Percentiles rank a stretch among this genome's conserved stretches.
These are phyloP conservation scores for Brettanomyces naardenensis DNA, from an alignment of 805 yeast species.

Conservation along the genomic window DNA sequence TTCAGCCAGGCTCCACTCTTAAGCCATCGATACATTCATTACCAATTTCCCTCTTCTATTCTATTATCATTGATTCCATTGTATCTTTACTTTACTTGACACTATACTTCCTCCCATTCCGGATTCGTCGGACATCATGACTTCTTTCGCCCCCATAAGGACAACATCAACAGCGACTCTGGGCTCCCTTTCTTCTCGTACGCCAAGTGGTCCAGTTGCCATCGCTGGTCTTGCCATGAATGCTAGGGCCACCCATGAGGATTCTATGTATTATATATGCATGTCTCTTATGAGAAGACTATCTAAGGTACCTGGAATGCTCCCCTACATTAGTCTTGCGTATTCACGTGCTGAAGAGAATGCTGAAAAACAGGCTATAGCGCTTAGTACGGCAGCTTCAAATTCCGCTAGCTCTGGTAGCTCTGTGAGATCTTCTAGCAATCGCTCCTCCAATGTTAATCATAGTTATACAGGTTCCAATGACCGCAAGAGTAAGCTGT, in stretches of 20 bases:
- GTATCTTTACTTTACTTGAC: too few relatives aligned
- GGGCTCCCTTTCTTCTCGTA: conserved; percentile 16
- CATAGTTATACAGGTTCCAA: conserved; percentile 1
- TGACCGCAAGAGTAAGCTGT: conserved; percentile 4
- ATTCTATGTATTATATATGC: conserved; percentile 67
- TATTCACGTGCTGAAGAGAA: conserved; percentile 57
- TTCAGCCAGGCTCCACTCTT: too few relatives aligned
- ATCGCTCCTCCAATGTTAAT: conserved; percentile 1
- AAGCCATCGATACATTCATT: too few relatives aligned
- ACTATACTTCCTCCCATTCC: too few relatives aligned
- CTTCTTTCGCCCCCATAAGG: conserved; percentile 21
- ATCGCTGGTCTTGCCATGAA: conserved; percentile 48
- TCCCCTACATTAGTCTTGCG: conserved; percentile 59
- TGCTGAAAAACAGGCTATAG: conserved; percentile 62
- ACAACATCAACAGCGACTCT: conserved; percentile 12
- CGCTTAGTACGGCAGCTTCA: conserved; percentile 13
- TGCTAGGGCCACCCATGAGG: conserved; percentile 50
- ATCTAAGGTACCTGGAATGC: conserved; percentile 55
- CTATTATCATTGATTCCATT: too few relatives aligned
- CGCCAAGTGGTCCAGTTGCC: conserved; percentile 38
- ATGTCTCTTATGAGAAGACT: conserved; percentile 45
- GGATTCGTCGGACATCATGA: conserved; percentile 4
- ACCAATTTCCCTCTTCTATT: too few relatives aligned
- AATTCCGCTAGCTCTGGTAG: conserved; percentile 3
- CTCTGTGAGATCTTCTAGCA: neutral